Percentiles rank a stretch among this genome's conserved stretches.
Evolutionary conservation across 257 asterid species (phyloP).

Genomic region (Coffea eugenioides): DNA sequence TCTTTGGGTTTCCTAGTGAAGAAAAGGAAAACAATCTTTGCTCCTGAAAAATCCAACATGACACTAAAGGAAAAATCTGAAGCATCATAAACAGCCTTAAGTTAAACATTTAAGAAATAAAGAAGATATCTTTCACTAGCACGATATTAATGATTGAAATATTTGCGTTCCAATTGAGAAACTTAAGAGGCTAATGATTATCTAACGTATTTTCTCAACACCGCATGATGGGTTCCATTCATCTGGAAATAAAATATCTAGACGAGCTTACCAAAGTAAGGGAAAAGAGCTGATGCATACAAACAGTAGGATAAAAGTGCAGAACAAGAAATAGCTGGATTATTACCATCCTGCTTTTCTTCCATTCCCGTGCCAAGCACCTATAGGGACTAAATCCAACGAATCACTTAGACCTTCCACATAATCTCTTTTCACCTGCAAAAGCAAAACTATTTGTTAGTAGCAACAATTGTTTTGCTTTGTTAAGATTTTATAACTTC

Average conservation of each 20-base stretch:
- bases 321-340: background rate
- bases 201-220: background rate
- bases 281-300: background rate
- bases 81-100: background rate
- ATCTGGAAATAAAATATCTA: background rate
- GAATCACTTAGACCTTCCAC: constrained; percentile 84
- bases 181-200: too few relatives aligned
- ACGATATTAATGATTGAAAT: background rate
- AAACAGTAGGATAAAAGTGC: background rate
- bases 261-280: too few relatives aligned
- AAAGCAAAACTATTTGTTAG: constrained; percentile 12
- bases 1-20: background rate
- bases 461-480: constrained; percentile 10
- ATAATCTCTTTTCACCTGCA: constrained; percentile 86
- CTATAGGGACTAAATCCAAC: constrained; percentile 90
- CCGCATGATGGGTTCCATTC: background rate
- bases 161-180: background rate
- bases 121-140: background rate
- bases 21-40: background rate
- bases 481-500: constrained; percentile 14
- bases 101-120: too few relatives aligned
- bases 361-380: constrained; percentile 97
- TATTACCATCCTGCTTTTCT: constrained; percentile 92
- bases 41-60: background rate
- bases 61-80: background rate